Evolutionary conservation across 345 rosid species (phyloP).

Genomic region (Salix dunnii): DNA sequence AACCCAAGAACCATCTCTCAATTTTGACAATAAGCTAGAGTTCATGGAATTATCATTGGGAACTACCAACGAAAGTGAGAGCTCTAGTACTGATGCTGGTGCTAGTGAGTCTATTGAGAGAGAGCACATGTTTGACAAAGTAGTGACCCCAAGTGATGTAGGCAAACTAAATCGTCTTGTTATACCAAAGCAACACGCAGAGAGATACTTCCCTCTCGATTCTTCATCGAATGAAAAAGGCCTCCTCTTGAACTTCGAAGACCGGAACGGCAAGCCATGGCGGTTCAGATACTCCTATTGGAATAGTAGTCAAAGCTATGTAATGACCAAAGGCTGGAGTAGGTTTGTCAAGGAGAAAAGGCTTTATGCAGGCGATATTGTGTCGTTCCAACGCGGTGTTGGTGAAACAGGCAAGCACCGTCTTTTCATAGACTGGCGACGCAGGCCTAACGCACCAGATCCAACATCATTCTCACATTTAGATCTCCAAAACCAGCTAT

Average conservation of each 20-base stretch:
- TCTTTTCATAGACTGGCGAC: conserved; percentile 85
- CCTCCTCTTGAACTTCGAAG: conserved; percentile 81
- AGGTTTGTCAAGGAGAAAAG: conserved; percentile 97
- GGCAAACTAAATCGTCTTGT: conserved; percentile 75
- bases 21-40: conserved; percentile 35
- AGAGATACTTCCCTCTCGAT: conserved; percentile 60
- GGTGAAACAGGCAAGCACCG: conserved; percentile 62
- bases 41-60: conserved; percentile 48
- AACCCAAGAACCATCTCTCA: conserved; percentile 18
- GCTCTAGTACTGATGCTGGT: conserved; percentile 5
- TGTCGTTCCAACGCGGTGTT: conserved; percentile 77
- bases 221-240: conserved; percentile 73
- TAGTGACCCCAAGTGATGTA: conserved; percentile 80
- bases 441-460: conserved; percentile 59
- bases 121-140: conserved; percentile 81
- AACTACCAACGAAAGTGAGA: conserved; percentile 23
- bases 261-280: conserved; percentile 83
- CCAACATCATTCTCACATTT: conserved; percentile 35
- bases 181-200: conserved; percentile 86
- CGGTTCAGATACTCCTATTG: conserved; percentile 95
- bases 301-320: conserved; percentile 98
- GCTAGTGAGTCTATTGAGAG: conserved; percentile 31
- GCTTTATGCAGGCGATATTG: conserved; percentile 88
- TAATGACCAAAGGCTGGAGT: conserved; percentile 99
- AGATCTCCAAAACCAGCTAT: conserved; percentile 41